Base-by-base conservation (phyloP, 1,139 yeast genomes). In the Debaryomyces coudertii region DNA sequence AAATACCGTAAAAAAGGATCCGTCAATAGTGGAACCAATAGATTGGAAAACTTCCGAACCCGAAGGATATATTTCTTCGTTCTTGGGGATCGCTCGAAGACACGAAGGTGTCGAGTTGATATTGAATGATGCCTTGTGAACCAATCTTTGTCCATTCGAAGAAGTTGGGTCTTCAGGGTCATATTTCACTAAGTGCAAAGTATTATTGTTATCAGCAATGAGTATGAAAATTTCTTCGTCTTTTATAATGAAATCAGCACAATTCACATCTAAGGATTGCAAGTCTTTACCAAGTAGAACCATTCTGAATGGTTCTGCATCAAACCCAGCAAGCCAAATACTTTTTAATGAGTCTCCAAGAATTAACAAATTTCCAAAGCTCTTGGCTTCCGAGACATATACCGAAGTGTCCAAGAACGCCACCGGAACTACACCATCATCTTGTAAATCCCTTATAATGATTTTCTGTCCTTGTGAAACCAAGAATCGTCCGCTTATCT, bases 241-340 rank as follows among this genome's bases (percentile, higher is more conserved):
- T 50, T 82, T 80, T 14, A 85, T 80, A 28, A 90, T 68, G 61
- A 89, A 89, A 52, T 90, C 98, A 2, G 87, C 79, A 54, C 82
- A 77, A 46, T 66, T 72, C 1, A 87, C 87, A 56, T 83, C 87
- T 36, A 87, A 68, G 14, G 76, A 66, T 27, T 81, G 77, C 33
- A 81, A 73, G 61, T 92, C 96, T 57, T 87, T 87, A 7, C 96
- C 93, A 45, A 95, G 68, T 53, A 80, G 66, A 22, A 89, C 75
- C 85, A 93, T 83, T 53, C 97, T 73, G 64, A 88, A 92, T 1
- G 99, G 99, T 57, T 93, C 97, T 2, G 95, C 93, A 61, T 92
- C 96, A 66, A 90, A 92, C 1, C 97, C 98, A 22, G 85, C 85
- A 47, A 95, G 74, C 76, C 93, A 84, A 6, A 90, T 73, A 53